These are phyloP conservation scores for Alnus rubra DNA, from an alignment of 306 rosid species.

Conservation along the genomic window DNA sequence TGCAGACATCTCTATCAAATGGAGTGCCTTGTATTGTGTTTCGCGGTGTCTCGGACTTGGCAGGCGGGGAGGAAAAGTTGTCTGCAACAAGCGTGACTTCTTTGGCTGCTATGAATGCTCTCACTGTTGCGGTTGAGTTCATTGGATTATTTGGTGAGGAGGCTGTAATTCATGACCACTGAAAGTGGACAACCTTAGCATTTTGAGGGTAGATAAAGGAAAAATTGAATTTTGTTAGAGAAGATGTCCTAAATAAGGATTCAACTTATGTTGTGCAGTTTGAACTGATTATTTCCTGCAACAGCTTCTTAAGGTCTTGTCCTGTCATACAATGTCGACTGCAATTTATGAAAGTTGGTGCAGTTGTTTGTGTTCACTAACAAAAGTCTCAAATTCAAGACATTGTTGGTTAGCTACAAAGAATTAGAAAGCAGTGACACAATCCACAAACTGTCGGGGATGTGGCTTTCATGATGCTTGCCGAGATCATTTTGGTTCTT, in stretches of 20 bases:
- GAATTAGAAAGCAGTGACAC: too few relatives aligned
- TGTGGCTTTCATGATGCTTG: too few relatives aligned
- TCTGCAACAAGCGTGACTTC: neutral
- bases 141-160: constrained; percentile 1
- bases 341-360: neutral
- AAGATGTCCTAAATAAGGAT: neutral
- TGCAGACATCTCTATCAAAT: constrained; percentile 24
- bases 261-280: neutral
- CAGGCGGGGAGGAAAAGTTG: neutral
- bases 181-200: neutral
- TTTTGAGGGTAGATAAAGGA: neutral
- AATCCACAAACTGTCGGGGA: too few relatives aligned
- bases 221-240: neutral
- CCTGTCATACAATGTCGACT: neutral
- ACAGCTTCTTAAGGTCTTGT: neutral
- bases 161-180: neutral
- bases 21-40: constrained; percentile 28
- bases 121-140: constrained; percentile 20
- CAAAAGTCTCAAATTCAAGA: too few relatives aligned
- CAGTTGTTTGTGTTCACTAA: neutral
- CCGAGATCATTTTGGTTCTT: too few relatives aligned
- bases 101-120: constrained; percentile 23
- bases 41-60: constrained; percentile 27
- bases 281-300: neutral
- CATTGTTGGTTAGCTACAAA: too few relatives aligned